phyloP scores from a whole-genome alignment of 148 eudicot species.

The Rhododendron ovatum region DNA sequence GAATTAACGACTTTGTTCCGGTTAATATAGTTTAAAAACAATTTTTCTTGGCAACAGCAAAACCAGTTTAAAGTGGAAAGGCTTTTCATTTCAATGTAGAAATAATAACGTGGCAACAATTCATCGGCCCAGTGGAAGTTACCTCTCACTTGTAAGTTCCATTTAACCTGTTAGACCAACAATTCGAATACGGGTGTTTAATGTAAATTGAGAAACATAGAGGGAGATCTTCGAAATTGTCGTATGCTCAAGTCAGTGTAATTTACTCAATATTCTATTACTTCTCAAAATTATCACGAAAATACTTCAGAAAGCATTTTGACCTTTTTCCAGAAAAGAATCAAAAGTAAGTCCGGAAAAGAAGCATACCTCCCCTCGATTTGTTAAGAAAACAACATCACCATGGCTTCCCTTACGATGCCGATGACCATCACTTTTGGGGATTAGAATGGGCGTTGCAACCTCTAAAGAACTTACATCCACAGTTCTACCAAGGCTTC shows the following conservation, averaged over 20 bases:
- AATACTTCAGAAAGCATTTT: background rate
- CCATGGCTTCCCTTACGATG: conserved; percentile 93
- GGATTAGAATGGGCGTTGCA: conserved; percentile 87
- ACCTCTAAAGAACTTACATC: conserved; percentile 88
- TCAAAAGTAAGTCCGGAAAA: background rate
- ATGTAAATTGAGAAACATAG: background rate
- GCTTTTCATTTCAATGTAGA: background rate
- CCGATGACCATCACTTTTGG: conserved; percentile 75
- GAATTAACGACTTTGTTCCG: background rate
- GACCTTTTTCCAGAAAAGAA: background rate
- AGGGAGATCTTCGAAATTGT: background rate
- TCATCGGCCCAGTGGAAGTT: background rate
- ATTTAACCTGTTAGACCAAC: background rate
- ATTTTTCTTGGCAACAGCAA: conserved; percentile 2
- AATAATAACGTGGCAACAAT: background rate
- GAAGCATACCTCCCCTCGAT: conserved; percentile 81
- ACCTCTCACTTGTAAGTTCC: background rate
- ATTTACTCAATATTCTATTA: background rate
- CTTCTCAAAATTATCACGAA: background rate
- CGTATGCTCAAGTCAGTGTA: background rate
- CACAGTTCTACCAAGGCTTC: conserved; percentile 54
- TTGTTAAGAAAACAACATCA: conserved; percentile 87
- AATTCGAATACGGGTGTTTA: background rate
- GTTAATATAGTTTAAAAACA: background rate
- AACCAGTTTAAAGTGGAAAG: background rate